Evolutionary conservation across 768 basidiomycete genomes (phyloP), one percentile per base, ranked within the genome.

Genomic region (Cyclocybe aegerita): DNA sequence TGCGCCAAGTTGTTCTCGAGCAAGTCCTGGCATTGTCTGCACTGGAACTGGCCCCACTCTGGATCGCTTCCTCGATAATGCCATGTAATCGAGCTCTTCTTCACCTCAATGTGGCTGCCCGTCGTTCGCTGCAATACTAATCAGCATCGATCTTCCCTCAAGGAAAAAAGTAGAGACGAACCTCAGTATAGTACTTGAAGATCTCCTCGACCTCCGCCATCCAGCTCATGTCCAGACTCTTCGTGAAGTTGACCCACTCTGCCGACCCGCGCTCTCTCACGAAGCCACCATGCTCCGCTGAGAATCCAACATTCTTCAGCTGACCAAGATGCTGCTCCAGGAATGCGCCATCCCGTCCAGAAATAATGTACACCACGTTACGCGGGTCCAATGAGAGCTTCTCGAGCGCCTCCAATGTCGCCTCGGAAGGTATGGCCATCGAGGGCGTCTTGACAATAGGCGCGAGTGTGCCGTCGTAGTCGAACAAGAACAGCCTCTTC

Each of bases 21-120:
- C 58, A 98, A 70, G 67, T 98, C 96, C 62, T 97, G 92, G 66
- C 93, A 96, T 68, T 99, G 96, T 61, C 93, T 83, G 70, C 94
- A 96, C 70, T 96, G 90, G 86, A 94, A 96, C 60, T 82, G 77
- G 48, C 95, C 95, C 85, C 94, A 99, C 71, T 96, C 93, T 0
- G 96, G 96, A 70, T 99, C 96, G 31, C 80, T 80, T 50, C 83
- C 80, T 39, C 96, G 82, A 71, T 97, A 98, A 71, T 99, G 96
- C 96, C 96, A 98, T 38, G 95, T 98, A 66, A 99, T 90, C 52
- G 89, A 89, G 62, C 91, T 93, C 80, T 95, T 95, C 83, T 99
- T 99, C 67, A 88, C 76, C 77, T 99, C 96, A 53, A 98, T 93
- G 61, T 90, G 88, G 57, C 90, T 89, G n/a, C 96, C 96, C 33